Base-by-base conservation (phyloP, 257 asterid species). In the Solanum appendiculatum region DNA sequence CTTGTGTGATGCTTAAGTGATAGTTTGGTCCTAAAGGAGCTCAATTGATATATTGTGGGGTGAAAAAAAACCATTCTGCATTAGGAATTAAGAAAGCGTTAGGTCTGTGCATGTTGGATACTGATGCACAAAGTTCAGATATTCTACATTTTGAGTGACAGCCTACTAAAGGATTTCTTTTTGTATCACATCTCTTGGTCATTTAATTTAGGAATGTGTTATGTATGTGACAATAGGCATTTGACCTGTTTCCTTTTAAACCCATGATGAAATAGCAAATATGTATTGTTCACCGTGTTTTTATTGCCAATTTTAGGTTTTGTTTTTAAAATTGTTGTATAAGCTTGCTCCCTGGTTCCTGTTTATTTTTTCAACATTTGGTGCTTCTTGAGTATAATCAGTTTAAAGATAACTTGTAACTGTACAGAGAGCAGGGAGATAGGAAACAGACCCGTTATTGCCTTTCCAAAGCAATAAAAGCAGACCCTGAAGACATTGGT, bases 391-490 rank as follows among this genome's bases (percentile, higher is more conserved):
- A 42, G 40, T 48, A 39, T 80, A 29, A 20, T 46, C 29, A 18
- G 25, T 46, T 46, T 15, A 44, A 27, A 15, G 25, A 42, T 80
- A 9, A 25, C 25, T 80, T 46, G 42, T 46, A 9, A 80, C 85
- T 80, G 66, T 78, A 86, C 90, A 94, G 97, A 86, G 96, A 95
- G 89, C 90, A 85, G 84, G 96, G 95, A 86, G 89, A 95, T 91
- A 93, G 86, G 70, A 90, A 92, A 88, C 97, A 93, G 89, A 96
- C 97, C 85, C 91, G 90, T 31, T 95, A 94, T 88, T 93, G 96
- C 87, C 95, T 95, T 82, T 90, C 87, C 85, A 95, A 93, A 92
- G 98, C 98, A 77, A 92, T 95, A 88, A 84, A 90, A 88, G 98
- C 97, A 86, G 97, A 94, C 88, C 98, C 98, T 7, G 91, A 92